Evolutionary conservation across 768 basidiomycete species (phyloP), one percentile per base, ranked within the genome.

Genomic region (Podaxis mareebaensis): DNA sequence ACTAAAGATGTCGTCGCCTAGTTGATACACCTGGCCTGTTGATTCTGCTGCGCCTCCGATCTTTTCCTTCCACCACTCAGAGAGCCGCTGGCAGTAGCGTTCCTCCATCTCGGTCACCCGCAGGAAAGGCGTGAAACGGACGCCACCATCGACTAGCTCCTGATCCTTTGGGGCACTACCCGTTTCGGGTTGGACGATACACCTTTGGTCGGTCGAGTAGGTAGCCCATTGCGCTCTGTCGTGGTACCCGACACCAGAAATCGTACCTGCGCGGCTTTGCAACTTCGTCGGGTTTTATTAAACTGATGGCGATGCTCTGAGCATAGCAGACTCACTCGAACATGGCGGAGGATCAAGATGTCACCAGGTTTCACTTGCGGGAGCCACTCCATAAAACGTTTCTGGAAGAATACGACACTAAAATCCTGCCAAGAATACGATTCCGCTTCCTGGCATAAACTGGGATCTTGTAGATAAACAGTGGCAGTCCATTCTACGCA

Each of bases 21-120:
- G 17, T n/a, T 28, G 33, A 20, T 57, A 56, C 4, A 63, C 61
- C 33, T 42, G 55, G n/a, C 53, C 61, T 3, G 56, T n/a, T 24
- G 56, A 26, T 28, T 60, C 58, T 46, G 44, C n/a, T 3, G 57
- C 15, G 3, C 11, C 44, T 48, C 33, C 49, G 12, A 38, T 58
- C 15, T 44, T 54, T 13, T 59, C 57, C 26, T 58, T 40, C 56
- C 57, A 66, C 65, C 61, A 66, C 15, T 54, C 57, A 3, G 62
- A 38, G 1, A 66, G 39, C 22, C 36, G 48, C 24, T 60, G 22
- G 36, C 65, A 63, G 28, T 66, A 66, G n/a, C 22, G 61, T 15
- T 28, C 24, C 61, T 63, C 61, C 10, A 12, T 20, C 24, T 63
- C 61, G 17, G 36, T 24, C n/a, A 30, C 30, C 10, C 38, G 33